Conservation (phyloP, 345 rosid species). For the Bretschneidera sinensis region DNA sequence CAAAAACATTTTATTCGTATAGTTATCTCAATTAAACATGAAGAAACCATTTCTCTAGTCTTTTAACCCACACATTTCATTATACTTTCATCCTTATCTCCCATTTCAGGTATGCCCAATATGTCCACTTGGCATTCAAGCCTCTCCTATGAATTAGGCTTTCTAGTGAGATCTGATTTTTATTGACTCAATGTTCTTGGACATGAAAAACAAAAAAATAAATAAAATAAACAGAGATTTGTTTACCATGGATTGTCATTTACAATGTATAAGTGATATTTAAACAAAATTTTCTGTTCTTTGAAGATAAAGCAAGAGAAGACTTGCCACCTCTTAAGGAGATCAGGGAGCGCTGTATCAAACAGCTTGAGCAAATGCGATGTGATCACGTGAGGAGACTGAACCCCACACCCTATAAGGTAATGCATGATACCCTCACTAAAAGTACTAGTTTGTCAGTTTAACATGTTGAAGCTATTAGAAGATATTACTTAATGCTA, state of each 20-base stretch:
- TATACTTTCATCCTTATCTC: no score
- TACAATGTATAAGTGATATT: not conserved
- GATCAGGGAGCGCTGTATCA: constrained; percentile 71
- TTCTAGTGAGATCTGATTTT: not conserved
- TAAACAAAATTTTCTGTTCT: constrained; percentile 1
- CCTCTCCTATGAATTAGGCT: no score
- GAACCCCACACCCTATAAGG: constrained; percentile 97
- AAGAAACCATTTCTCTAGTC: no score
- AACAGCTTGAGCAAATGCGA: constrained; percentile 85
- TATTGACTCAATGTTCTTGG: not conserved
- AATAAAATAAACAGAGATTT: no score
- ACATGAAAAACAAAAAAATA: no score
- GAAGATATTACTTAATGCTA: no score
- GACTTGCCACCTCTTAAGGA: constrained; percentile 61
- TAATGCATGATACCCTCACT: constrained; percentile 12
- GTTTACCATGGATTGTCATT: not conserved
- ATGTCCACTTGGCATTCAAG: no score
- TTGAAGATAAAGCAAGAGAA: constrained; percentile 59
- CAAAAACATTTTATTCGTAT: no score
- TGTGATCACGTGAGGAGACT: constrained; percentile 91
- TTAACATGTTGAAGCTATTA: no score
- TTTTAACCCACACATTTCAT: no score
- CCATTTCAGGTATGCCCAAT: no score
- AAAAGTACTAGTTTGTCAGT: not conserved
- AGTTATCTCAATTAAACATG: no score